These are phyloP conservation scores for Claviceps sp. DNA, from an alignment of 2,329 filamentous ascomycete genomes.

Conservation along the genomic window DNA sequence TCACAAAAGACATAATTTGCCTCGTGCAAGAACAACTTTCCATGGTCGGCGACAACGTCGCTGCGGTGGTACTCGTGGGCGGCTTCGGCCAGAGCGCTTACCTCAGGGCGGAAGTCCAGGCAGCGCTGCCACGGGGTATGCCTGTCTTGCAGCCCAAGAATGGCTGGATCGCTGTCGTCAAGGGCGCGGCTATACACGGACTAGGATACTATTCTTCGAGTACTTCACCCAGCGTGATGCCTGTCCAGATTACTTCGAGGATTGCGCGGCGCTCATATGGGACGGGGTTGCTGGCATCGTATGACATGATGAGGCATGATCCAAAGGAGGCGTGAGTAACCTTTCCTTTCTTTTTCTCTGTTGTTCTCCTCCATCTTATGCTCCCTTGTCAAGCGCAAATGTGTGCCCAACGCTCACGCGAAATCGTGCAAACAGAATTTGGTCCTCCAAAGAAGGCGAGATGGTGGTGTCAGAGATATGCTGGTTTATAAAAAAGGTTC, in stretches of 20 bases:
- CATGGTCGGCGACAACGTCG: slow-evolving; percentile 21
- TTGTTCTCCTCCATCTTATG: slow-evolving; percentile 1
- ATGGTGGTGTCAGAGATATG: slow-evolving; percentile 24
- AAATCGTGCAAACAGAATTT: slow-evolving; percentile 14
- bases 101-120: slow-evolving; percentile 26
- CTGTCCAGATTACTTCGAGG: slow-evolving; percentile 21
- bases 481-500: slow-evolving; percentile 26
- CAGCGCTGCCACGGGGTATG: slow-evolving; percentile 20
- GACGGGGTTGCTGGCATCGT: slow-evolving; percentile 22
- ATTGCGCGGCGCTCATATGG: slow-evolving; percentile 25
- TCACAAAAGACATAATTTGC: slow-evolving; percentile 29
- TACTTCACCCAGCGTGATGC: slow-evolving; percentile 14
- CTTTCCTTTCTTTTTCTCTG: neutral
- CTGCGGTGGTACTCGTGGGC: slow-evolving; percentile 33
- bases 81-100: slow-evolving; percentile 34
- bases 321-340: slow-evolving; percentile 21
- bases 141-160: slow-evolving; percentile 34
- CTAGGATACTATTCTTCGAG: slow-evolving; percentile 18
- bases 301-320: slow-evolving; percentile 23
- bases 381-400: neutral
- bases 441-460: slow-evolving; percentile 24
- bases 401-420: slow-evolving; percentile 3
- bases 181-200: slow-evolving; percentile 34
- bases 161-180: slow-evolving; percentile 36
- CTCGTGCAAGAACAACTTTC: slow-evolving; percentile 28